Percentiles rank a stretch among this genome's conserved stretches.
Conservation (phyloP, 805 yeast genomes). For the Ogataea populi-albae region DNA sequence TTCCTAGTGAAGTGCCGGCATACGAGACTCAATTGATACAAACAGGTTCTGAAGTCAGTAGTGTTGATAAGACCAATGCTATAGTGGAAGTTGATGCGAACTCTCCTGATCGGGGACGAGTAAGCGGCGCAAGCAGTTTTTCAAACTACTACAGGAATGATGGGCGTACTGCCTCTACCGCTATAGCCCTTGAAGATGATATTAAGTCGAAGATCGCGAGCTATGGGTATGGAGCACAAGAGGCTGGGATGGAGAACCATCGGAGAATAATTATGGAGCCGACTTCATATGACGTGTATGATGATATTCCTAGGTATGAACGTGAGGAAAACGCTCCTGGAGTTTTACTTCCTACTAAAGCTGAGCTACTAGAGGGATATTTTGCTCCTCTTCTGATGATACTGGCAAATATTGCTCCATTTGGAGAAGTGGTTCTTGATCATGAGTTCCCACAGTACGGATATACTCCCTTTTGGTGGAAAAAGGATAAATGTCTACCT, state of each 20-base stretch:
- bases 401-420: constrained; percentile 35
- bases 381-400: constrained; percentile 41
- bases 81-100: constrained; percentile 2
- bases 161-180: constrained; percentile 14
- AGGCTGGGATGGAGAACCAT: neutral
- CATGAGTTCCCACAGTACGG: constrained; percentile 36
- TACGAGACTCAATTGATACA: constrained; percentile 13
- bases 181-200: constrained; percentile 25
- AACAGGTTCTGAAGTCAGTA: constrained; percentile 4
- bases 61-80: neutral
- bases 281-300: constrained; percentile 28
- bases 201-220: constrained; percentile 22
- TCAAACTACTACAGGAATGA: constrained; percentile 8
- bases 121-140: neutral
- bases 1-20: constrained; percentile 13
- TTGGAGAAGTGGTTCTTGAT: constrained; percentile 31
- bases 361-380: constrained; percentile 36
- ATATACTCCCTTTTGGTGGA: constrained; percentile 41
- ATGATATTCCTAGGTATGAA: constrained; percentile 30
- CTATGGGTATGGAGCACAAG: constrained; percentile 16
- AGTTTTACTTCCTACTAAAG: constrained; percentile 34
- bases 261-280: constrained; percentile 2
- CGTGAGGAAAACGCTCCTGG: constrained; percentile 27
- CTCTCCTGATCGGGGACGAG: constrained; percentile 1
- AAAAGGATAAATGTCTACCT: constrained; percentile 25